Evolutionary conservation across 257 asterid genomes (phyloP), one percentile per base, ranked within the genome.

Genomic region (Plectranthus barbatus): DNA sequence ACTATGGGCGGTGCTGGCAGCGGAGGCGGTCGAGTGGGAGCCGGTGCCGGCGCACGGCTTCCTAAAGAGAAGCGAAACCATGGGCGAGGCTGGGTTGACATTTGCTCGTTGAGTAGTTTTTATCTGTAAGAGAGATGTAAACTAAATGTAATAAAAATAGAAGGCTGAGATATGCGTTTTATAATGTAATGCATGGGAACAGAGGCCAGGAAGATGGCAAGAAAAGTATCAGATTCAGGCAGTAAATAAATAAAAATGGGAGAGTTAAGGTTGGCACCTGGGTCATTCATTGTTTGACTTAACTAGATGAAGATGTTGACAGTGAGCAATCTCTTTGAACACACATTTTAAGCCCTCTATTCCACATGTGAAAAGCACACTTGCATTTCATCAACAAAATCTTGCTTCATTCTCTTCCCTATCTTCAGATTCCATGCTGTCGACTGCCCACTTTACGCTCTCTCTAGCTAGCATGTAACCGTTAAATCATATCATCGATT

Each of bases 161-260:
- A 26, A 26, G 31, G 31, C 3, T 1, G 3, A 26, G 5, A 26
- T 5, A 26, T 26, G 2, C 5, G n/a, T 46, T 75, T 53, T 62
- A 65, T 65, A 67, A 58, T 49, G 31, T 0, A 2, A 19, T 57
- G 50, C 41, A 40, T 45, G 48, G 36, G 40, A 21, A 10, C 14
- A 66, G 18, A 2, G 15, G 44, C 41, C 26, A 56, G n/a, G 26
- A 29, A 42, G 34, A 34, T 8, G 49, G 60, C 33, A 66, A 52
- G 73, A 12, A 60, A 72, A 76, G 81, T 63, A 76, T 76, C 81
- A 60, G 81, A 72, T 76, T 72, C 81, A 58, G 41, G 19, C 2
- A 7, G 2, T 10, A 29, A 52, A 52, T 1, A 3, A 11, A 55
- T 7, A 15, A n/a, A 24, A 26, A 11, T 60, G 6, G 2, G 31